phyloP scores from a whole-genome alignment of 257 asterid species.

The Nicotiana tomentosiformis region DNA sequence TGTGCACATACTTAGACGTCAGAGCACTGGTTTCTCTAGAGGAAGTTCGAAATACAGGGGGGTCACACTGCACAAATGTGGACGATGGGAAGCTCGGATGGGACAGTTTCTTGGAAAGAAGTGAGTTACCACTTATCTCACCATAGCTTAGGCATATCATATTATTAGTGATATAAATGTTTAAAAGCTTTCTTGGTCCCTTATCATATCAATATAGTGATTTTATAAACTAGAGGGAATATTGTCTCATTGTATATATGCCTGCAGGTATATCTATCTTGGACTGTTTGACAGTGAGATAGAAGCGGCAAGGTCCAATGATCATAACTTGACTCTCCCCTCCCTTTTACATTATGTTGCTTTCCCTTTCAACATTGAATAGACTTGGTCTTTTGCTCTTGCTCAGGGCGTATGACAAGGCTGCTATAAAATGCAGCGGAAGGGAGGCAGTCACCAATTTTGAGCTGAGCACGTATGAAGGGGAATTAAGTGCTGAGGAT shows the following conservation, averaged over 20 bases:
- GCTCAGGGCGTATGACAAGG: conserved; percentile 86
- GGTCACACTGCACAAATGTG: conserved; percentile 94
- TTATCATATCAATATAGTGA: not conserved
- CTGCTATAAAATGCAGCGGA: conserved; percentile 86
- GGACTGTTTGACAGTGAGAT: conserved; percentile 91
- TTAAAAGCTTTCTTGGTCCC: not conserved
- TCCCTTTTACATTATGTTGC: not conserved
- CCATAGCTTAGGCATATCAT: not conserved
- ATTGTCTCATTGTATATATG: conserved; percentile 18
- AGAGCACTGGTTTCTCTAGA: conserved; percentile 88
- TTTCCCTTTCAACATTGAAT: not conserved
- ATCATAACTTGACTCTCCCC: conserved; percentile 11
- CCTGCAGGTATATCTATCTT: conserved; percentile 86
- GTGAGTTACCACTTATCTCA: conserved; percentile 34
- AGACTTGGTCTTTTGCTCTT: conserved; percentile 15
- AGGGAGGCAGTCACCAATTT: conserved; percentile 92
- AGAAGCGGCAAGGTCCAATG: conserved; percentile 84
- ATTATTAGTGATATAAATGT: not conserved
- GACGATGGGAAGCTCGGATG: conserved; percentile 99
- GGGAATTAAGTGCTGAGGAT: conserved; percentile 39
- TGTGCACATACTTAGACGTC: conserved; percentile 91
- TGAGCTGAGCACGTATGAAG: conserved; percentile 62
- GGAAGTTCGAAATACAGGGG: conserved; percentile 96
- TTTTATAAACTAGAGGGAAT: not conserved
- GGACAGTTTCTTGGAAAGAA: conserved; percentile 99